Evolutionary conservation across 306 rosid genomes (phyloP).

Genomic region (Fagus crenata): DNA sequence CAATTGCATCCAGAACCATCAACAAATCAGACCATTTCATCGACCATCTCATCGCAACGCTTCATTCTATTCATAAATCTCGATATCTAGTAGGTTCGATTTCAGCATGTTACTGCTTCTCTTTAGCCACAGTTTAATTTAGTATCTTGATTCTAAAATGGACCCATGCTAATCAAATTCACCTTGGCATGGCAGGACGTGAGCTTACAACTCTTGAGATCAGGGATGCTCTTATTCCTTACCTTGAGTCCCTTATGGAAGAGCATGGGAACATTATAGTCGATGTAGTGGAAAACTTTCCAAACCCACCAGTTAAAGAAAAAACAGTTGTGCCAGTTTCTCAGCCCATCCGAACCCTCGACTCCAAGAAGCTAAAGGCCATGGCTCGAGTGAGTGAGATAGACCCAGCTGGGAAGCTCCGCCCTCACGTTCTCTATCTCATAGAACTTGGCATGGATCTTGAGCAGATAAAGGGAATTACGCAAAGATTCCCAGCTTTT

Average conservation of each 20-base stretch:
- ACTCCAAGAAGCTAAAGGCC: conserved; percentile 62
- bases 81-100: conserved; percentile 92
- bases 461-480: conserved; percentile 66
- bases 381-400: conserved; percentile 61
- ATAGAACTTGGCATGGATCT: conserved; percentile 79
- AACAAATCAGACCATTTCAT: conserved; percentile 73
- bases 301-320: conserved; percentile 58
- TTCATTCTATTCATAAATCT: conserved; percentile 78
- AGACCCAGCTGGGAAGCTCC: conserved; percentile 65
- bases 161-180: conserved; percentile 25
- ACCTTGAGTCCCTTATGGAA: conserved; percentile 72
- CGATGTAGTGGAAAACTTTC: conserved; percentile 68
- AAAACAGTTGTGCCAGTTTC: conserved; percentile 35
- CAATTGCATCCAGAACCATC: conserved; percentile 71
- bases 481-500: conserved; percentile 65
- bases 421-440: conserved; percentile 75
- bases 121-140: background rate
- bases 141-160: conserved; percentile 12
- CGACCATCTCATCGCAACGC: conserved; percentile 73
- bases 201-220: conserved; percentile 94
- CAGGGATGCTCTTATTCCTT: conserved; percentile 75
- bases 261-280: conserved; percentile 58
- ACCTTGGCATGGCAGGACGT: conserved; percentile 58
- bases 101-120: conserved; percentile 36
- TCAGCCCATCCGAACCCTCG: conserved; percentile 37